phyloP scores from a whole-genome alignment of 345 rosid genomes.

The Eucalyptus sideroxylon region DNA sequence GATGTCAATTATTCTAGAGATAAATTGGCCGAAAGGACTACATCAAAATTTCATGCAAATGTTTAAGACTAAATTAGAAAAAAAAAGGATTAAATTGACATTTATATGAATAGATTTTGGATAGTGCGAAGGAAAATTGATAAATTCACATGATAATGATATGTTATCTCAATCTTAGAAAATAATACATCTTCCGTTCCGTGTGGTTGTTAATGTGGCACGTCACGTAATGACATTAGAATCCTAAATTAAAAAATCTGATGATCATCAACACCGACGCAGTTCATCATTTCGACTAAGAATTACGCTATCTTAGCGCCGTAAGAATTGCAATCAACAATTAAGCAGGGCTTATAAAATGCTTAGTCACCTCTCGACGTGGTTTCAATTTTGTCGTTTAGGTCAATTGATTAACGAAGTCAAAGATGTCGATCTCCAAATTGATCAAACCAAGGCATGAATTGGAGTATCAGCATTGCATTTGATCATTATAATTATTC shows the following conservation, averaged over 20 bases:
- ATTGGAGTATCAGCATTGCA: background rate
- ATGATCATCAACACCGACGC: background rate
- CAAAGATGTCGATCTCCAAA: background rate
- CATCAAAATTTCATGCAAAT: background rate
- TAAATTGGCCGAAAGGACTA: background rate
- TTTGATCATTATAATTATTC: background rate
- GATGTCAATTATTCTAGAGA: background rate
- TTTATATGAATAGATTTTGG: background rate
- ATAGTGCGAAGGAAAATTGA: background rate
- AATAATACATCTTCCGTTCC: background rate
- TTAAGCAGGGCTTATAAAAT: background rate
- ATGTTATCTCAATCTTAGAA: background rate
- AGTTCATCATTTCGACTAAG: background rate
- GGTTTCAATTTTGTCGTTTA: background rate
- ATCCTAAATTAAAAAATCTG: background rate
- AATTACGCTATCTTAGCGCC: background rate
- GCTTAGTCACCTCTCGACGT: background rate
- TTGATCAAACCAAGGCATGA: background rate
- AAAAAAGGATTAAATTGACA: background rate
- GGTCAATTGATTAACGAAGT: background rate
- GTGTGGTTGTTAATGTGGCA: background rate
- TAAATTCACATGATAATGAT: background rate
- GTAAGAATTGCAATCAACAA: background rate
- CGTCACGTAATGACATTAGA: background rate
- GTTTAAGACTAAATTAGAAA: background rate